Evolutionary conservation across 2,329 filamentous ascomycete species (phyloP).

Genomic region (Leptographium wingfieldii): DNA sequence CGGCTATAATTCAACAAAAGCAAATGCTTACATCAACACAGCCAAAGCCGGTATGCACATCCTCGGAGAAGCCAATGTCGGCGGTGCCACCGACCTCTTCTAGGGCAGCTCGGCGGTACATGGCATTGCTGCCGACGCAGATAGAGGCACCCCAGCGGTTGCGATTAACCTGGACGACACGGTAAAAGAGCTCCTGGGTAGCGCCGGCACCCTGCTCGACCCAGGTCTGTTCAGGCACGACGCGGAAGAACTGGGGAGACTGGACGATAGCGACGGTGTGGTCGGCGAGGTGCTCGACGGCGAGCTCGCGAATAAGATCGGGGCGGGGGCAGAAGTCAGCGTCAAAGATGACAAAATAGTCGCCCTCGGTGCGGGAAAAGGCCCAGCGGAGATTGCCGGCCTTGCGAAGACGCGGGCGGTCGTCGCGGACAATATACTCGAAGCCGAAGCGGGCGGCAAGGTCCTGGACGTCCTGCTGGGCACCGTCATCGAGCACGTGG

Average conservation of each 20-base stretch:
- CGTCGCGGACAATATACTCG: conserved; percentile 1
- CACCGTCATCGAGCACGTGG: conserved; percentile 4
- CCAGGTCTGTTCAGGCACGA: conserved; percentile 4
- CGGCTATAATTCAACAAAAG: neutral
- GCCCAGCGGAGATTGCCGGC: conserved; percentile 6
- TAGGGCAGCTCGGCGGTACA: conserved; percentile 4
- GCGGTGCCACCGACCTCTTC: conserved; percentile 5
- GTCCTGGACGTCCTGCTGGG: neutral
- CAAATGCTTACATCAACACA: neutral
- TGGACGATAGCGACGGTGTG: conserved; percentile 3
- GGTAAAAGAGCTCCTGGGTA: conserved; percentile 6
- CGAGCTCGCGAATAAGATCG: conserved; percentile 1
- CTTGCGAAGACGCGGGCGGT: conserved; percentile 3
- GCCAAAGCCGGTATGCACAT: conserved; percentile 3
- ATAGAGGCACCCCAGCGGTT: conserved; percentile 6
- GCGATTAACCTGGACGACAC: conserved; percentile 6
- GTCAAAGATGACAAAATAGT: conserved; percentile 5
- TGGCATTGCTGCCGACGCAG: conserved; percentile 5
- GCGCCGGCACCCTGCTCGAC: conserved; percentile 6
- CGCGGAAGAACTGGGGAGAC: conserved; percentile 5
- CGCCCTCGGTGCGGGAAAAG: conserved; percentile 1
- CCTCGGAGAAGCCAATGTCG: conserved; percentile 6
- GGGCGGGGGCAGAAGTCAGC: conserved; percentile 6
- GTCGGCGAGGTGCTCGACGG: conserved; percentile 2
- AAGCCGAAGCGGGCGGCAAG: neutral